These are phyloP conservation scores for Paramecium bursaria DNA, from an alignment of 73 alveolate genomes.

Conservation along the genomic window DNA sequence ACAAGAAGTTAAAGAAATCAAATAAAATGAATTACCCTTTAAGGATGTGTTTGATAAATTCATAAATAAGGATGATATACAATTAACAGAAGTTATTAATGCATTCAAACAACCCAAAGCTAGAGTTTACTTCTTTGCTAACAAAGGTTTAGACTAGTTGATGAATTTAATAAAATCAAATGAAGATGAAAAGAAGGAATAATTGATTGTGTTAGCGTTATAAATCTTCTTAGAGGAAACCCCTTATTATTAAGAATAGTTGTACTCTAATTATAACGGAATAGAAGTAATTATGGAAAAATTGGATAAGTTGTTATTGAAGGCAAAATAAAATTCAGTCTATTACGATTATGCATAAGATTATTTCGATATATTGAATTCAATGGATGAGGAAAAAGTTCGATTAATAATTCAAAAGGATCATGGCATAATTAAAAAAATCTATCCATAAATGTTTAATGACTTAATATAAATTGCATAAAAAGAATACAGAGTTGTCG, in stretches of 20 bases:
- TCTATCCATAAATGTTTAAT: slow-evolving; percentile 14
- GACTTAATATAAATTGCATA: not conserved
- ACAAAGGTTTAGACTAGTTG: slow-evolving; percentile 66
- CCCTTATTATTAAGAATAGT: slow-evolving; percentile 16
- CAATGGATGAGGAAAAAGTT: slow-evolving; percentile 16
- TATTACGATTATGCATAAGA: slow-evolving; percentile 15
- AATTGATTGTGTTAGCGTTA: slow-evolving; percentile 15
- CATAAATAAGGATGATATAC: slow-evolving; percentile 36
- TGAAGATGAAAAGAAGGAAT: not conserved
- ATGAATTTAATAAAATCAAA: not conserved
- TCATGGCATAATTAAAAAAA: not conserved
- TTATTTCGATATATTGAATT: slow-evolving; percentile 7
- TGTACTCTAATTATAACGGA: not conserved
- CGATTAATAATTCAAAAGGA: not conserved
- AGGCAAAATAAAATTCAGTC: not conserved
- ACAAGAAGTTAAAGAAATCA: slow-evolving; percentile 69
- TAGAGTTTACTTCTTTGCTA: slow-evolving; percentile 72
- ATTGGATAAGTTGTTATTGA: not conserved
- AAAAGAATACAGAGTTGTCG: slow-evolving; percentile 1
- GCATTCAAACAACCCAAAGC: slow-evolving; percentile 12
- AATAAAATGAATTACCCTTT: slow-evolving; percentile 67
- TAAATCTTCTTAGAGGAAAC: not conserved
- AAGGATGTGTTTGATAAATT: slow-evolving; percentile 57
- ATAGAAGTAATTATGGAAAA: slow-evolving; percentile 14
- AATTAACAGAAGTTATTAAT: slow-evolving; percentile 30